Evolutionary conservation across 176 grass and related monocot species (phyloP), one percentile per base, ranked within the genome.

Genomic region (Ananas comosus): DNA sequence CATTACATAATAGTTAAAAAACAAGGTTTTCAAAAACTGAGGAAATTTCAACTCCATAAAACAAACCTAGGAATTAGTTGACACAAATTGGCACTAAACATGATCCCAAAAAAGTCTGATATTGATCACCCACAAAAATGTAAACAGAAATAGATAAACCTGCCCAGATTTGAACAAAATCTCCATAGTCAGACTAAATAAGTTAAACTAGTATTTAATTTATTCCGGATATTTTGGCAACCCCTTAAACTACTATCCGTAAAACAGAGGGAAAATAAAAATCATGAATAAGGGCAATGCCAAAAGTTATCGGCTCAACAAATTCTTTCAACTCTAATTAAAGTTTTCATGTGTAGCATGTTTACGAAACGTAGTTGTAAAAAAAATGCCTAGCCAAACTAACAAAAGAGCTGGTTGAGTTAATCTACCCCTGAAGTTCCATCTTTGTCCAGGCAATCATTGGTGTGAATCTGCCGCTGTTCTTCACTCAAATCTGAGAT

Each of bases 391-490:
- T 24, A 49, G 56, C 8, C 2, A 75, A 53, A 16, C 23, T 49
- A 42, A 13, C n/a, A 17, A 73, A 63, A 4, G 12, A 16, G 61
- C 69, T 42, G 7, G 23, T 50, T 59, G 14, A 49, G 18, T 51
- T 42, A 4, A 61, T 24, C 28, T 68, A 96, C 93, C 88, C 90
- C 85, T 14, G 12, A 56, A 76, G 68, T 73, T 78, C 51, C 74
- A 75, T 67, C 64, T 73, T 76, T 50, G 58, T 92, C 89, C 16
- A 97, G 86, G 76, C 93, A 97, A 81, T 87, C 70, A 77, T 90
- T 92, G 18, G 89, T 90, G 73, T 92, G 89, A 64, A 83, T n/a
- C 69, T 87, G 79, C 18, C 65, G 82, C 14, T 66, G 22, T 63
- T 83, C 76, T 76, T 88, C 72, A 4, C 77, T 85, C 59, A 90